Evolutionary conservation across 306 rosid genomes (phyloP).

Genomic region (Quercus mongolica): DNA sequence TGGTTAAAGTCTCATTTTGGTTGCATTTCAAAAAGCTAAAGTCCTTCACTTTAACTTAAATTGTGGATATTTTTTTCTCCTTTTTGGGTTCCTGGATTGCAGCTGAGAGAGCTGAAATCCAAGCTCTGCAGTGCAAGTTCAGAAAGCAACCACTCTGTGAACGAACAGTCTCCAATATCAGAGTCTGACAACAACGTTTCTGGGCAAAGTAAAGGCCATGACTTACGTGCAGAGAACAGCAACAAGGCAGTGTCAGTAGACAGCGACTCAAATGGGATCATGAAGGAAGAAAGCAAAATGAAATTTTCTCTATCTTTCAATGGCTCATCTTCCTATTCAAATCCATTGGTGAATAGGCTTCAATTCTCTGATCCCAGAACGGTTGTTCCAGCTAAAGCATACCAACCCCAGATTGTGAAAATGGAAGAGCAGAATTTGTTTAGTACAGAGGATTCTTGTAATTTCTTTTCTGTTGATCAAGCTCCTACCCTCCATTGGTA

Average conservation of each 20-base stretch:
- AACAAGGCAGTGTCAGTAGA: slow-evolving; percentile 34
- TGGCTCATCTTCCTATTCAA: slow-evolving; percentile 30
- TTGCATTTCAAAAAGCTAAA: not conserved
- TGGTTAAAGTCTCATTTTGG: not conserved
- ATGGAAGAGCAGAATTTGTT: slow-evolving; percentile 52
- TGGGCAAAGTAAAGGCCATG: slow-evolving; percentile 13
- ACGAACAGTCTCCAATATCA: slow-evolving; percentile 41
- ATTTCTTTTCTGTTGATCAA: slow-evolving; percentile 76
- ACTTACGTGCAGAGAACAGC: not conserved
- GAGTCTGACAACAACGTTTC: slow-evolving; percentile 7
- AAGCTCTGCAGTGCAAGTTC: slow-evolving; percentile 24
- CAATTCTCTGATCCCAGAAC: slow-evolving; percentile 47
- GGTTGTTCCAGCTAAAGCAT: slow-evolving; percentile 20
- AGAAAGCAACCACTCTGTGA: slow-evolving; percentile 25
- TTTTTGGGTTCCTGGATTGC: slow-evolving; percentile 9
- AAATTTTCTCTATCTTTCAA: slow-evolving; percentile 35
- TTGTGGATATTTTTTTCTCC: not conserved
- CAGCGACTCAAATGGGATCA: slow-evolving; percentile 33
- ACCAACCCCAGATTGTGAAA: slow-evolving; percentile 42
- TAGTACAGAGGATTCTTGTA: slow-evolving; percentile 40
- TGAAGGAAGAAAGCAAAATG: slow-evolving; percentile 42
- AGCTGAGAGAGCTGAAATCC: slow-evolving; percentile 54
- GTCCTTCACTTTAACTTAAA: not conserved
- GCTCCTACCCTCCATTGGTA: slow-evolving; percentile 63
- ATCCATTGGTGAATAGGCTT: slow-evolving; percentile 36